Evolutionary conservation across 371 early-diverging fungal genomes (phyloP).

Genomic region (Capillidium rhysosporum): DNA sequence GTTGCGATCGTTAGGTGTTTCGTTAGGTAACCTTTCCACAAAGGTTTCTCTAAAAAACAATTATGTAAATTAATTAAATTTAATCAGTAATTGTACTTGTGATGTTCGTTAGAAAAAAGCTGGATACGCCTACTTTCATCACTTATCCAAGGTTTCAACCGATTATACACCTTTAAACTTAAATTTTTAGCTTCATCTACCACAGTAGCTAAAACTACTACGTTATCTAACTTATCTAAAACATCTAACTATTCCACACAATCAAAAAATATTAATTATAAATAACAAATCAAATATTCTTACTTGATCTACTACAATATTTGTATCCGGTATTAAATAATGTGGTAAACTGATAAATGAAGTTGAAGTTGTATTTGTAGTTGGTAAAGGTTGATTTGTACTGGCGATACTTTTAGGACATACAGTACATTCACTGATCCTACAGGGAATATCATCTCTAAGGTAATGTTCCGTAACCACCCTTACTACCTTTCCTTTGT

Average conservation of each 20-base stretch:
- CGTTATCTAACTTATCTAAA: constrained; percentile 75
- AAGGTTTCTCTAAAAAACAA: constrained; percentile 43
- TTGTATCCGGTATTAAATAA: constrained; percentile 84
- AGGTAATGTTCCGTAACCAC: constrained; percentile 93
- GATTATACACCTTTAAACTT: constrained; percentile 51
- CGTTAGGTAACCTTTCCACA: constrained; percentile 56
- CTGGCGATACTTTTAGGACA: constrained; percentile 20
- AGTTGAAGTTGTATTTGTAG: constrained; percentile 22
- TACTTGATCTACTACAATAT: constrained; percentile 84
- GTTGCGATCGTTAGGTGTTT: constrained; percentile 83
- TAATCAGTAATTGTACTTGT: constrained; percentile 20
- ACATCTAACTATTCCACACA: constrained; percentile 52
- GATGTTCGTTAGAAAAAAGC: constrained; percentile 89
- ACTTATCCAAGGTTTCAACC: constrained; percentile 48
- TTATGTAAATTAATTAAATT: neutral
- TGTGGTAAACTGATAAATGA: constrained; percentile 29
- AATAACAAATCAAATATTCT: neutral
- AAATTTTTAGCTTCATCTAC: constrained; percentile 73
- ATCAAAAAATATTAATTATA: too few species aligned
- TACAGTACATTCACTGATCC: constrained; percentile 27
- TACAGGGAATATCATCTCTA: constrained; percentile 86
- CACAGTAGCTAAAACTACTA: constrained; percentile 86
- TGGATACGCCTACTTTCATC: constrained; percentile 53
- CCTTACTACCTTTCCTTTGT: constrained; percentile 73
- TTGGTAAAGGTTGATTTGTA: neutral